Percentiles rank a stretch among this genome's conserved stretches.
Conservation (phyloP, 2,329 filamentous ascomycete genomes). For the Sporothrix variecibatus region DNA sequence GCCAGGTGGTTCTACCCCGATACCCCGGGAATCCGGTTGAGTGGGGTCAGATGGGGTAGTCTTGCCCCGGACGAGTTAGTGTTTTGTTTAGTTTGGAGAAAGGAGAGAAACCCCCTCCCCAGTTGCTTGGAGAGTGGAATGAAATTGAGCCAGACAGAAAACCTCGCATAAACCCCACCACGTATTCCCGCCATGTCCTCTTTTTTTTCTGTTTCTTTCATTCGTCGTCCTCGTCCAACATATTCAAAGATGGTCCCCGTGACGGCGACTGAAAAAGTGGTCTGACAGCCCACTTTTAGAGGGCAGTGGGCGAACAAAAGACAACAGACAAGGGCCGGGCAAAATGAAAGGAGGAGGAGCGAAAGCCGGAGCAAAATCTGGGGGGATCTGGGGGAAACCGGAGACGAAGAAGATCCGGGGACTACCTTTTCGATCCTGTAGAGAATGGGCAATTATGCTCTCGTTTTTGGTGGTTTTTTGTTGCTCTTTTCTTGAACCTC, state of each 20-base stretch:
- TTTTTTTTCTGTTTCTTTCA: background rate
- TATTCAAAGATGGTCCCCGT: background rate
- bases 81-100: background rate
- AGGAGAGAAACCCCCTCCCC: background rate
- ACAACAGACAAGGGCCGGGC: background rate
- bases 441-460: background rate
- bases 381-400: background rate
- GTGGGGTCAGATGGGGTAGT: background rate
- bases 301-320: background rate
- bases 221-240: background rate
- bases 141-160: background rate
- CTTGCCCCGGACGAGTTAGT: background rate
- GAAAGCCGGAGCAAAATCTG: background rate
- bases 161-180: constrained; percentile 1
- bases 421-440: background rate
- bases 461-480: background rate
- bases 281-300: background rate
- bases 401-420: background rate
- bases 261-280: background rate
- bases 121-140: background rate
- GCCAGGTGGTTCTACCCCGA: background rate
- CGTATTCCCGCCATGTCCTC: background rate
- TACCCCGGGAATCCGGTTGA: background rate
- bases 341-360: background rate
- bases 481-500: too few relatives aligned